These are phyloP conservation scores for Populus hybrid DNA, from an alignment of 441 rosid genomes.

Conservation along the genomic window DNA sequence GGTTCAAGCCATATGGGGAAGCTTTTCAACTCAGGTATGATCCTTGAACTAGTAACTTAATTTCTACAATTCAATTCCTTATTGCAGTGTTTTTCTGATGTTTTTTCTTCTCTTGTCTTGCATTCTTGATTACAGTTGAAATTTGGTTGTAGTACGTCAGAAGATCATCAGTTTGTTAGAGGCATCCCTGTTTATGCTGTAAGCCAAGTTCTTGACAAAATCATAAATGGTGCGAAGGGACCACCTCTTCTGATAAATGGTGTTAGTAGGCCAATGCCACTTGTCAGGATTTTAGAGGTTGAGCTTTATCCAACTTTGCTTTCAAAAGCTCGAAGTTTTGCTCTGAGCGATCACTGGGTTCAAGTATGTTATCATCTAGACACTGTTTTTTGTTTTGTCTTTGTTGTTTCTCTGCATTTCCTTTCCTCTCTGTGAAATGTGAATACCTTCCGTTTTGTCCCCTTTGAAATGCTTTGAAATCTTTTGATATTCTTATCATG, in stretches of 20 bases:
- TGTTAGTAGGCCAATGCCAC: constrained; percentile 82
- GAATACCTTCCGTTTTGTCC: neutral
- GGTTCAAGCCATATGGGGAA: constrained; percentile 96
- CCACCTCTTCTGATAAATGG: constrained; percentile 83
- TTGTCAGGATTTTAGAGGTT: constrained; percentile 85
- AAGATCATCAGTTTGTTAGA: constrained; percentile 88
- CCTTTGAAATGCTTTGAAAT: neutral
- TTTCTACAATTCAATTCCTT: constrained; percentile 10
- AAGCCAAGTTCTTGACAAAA: constrained; percentile 74
- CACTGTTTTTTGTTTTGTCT: neutral
- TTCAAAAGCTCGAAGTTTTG: constrained; percentile 95
- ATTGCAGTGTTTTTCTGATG: constrained; percentile 5
- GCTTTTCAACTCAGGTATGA: constrained; percentile 88
- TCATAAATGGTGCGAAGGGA: constrained; percentile 69
- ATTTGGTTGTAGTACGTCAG: constrained; percentile 65
- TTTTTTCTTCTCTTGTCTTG: neutral
- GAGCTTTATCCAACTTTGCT: constrained; percentile 84
- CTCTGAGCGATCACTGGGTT: constrained; percentile 84
- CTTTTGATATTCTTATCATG: no score
- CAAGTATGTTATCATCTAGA: constrained; percentile 49
- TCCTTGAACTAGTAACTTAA: constrained; percentile 18
- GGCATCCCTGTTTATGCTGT: constrained; percentile 80
- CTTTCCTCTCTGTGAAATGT: neutral
- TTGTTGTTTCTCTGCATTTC: neutral
- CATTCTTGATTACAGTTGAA: constrained; percentile 53